Evolutionary conservation across 768 basidiomycete genomes (phyloP).

Genomic region (Hebeloma cylindrosporum): DNA sequence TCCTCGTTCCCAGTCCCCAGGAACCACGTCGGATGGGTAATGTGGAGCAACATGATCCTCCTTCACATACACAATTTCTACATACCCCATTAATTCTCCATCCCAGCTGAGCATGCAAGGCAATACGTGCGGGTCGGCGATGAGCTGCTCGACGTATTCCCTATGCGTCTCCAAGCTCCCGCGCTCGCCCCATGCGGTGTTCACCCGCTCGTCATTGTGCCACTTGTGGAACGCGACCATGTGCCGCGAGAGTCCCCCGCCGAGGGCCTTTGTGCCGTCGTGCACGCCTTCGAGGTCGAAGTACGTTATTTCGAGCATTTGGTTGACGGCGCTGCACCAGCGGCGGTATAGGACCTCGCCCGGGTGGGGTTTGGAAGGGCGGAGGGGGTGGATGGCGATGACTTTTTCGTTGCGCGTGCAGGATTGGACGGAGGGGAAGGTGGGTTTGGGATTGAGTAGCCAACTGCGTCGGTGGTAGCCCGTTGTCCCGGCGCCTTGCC

Average conservation of each 20-base stretch:
- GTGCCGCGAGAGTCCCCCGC: conserved; percentile 30
- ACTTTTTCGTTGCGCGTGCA: conserved; percentile 48
- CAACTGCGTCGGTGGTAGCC: conserved; percentile 31
- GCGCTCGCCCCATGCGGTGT: conserved; percentile 44
- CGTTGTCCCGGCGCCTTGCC: conserved; percentile 49
- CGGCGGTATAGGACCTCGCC: conserved; percentile 42
- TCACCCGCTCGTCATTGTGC: conserved; percentile 51
- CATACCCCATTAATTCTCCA: conserved; percentile 42
- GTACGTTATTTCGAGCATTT: conserved; percentile 32
- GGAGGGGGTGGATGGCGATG: conserved; percentile 51
- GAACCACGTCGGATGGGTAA: conserved; percentile 22
- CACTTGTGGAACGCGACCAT: conserved; percentile 46
- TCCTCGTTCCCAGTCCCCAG: conserved; percentile 34
- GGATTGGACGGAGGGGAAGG: conserved; percentile 37
- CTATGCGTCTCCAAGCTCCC: conserved; percentile 45
- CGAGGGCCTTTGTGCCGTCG: conserved; percentile 11
- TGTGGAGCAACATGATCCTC: conserved; percentile 37
- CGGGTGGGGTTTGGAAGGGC: conserved; percentile 44
- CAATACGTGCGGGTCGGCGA: conserved; percentile 39
- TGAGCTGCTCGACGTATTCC: conserved; percentile 34
- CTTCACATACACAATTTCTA: conserved; percentile 47
- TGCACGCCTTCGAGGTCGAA: conserved; percentile 32
- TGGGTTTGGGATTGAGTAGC: conserved; percentile 23
- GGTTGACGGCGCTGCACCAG: conserved; percentile 33
- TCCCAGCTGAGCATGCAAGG: conserved; percentile 51